These are phyloP conservation scores for Phytophthora pini DNA, from an alignment of 352 stramenopile species.

Conservation along the genomic window DNA sequence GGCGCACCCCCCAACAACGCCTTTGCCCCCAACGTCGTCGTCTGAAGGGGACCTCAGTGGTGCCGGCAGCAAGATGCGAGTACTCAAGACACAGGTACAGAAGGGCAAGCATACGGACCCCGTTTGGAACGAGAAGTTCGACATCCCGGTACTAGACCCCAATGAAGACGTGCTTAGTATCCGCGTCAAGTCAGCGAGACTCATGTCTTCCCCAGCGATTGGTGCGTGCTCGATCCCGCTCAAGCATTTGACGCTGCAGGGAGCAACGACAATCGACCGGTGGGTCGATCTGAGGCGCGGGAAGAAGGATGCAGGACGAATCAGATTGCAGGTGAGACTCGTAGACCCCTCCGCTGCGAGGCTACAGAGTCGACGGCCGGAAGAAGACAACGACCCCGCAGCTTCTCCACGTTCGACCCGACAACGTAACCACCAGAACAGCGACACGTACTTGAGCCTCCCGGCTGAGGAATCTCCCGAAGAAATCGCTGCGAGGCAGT, in stretches of 20 bases:
- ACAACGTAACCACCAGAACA: conserved; percentile 28
- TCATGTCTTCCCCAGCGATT: conserved; percentile 69
- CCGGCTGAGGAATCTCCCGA: conserved; percentile 29
- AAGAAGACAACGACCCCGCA: conserved; percentile 12
- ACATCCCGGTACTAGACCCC: conserved; percentile 59
- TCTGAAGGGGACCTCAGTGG: conserved; percentile 28
- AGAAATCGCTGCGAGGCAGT: conserved; percentile 25
- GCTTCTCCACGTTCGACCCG: conserved; percentile 2
- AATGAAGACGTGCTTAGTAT: conserved; percentile 65
- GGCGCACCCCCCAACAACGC: conserved; percentile 9
- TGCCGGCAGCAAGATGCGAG: conserved; percentile 29
- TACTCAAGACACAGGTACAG: conserved; percentile 74
- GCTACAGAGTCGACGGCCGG: conserved; percentile 16
- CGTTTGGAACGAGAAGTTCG: conserved; percentile 85
- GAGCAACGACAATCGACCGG: conserved; percentile 47
- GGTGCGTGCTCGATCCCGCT: conserved; percentile 60
- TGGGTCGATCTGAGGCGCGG: conserved; percentile 65
- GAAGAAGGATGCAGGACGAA: conserved; percentile 62
- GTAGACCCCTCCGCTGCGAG: conserved; percentile 29
- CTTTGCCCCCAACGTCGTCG: conserved; percentile 22
- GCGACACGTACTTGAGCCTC: conserved; percentile 42
- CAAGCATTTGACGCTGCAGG: conserved; percentile 48
- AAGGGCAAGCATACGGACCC: conserved; percentile 56
- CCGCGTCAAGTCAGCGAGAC: conserved; percentile 71
- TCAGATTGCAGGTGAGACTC: conserved; percentile 75